Base-by-base conservation (phyloP, 345 rosid genomes). In the Passiflora organensis region DNA sequence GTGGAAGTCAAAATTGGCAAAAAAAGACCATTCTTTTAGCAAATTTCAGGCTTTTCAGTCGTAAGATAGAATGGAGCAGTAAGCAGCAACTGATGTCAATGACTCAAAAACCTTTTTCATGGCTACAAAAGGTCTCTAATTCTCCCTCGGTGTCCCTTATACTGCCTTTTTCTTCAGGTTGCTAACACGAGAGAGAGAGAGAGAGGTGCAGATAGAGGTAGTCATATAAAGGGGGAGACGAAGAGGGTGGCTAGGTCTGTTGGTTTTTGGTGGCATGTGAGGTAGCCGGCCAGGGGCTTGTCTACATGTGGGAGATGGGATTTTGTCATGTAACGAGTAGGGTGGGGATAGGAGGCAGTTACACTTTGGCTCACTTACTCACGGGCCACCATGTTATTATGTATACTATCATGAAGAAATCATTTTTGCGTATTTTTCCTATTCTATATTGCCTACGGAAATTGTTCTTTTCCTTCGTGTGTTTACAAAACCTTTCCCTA, bases 201-300 rank as follows among this genome's bases (percentile, higher is more conserved):
- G 43, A 1, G 48, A 56, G 47, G 54, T 42, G 3, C 56, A 12
- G 12, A 11, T 39, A 19, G 38, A 28, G 37, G 47, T 5, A 9
- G 47, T 36, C 4, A 71, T 64, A 60, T 60, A 55, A 66, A 62
- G 59, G 28, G 44, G 14, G 13, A 45, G 23, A 21, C 19, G 59
- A 53, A 21, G 24, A 47, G 32, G 37, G 50, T 12, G 43, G 45
- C 44, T 42, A 45, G 51, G 43, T 24, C 28, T 41, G 71, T 63
- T 52, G 81, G 70, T 39, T 63, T 80, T 81, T 81, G 80, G 77
- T 73, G 55, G 83, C 78, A 79, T 76, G 82, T 77, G 91, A 70
- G 48, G 72, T 56, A 50, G 91, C 83, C 80, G 87, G 83, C 85
- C 83, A 57, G 70, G 58, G 68, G 43, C 19, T 81, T 81, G 91